phyloP scores from a whole-genome alignment of 208 protist genomes.

The Trypanosomatidae sp. region DNA sequence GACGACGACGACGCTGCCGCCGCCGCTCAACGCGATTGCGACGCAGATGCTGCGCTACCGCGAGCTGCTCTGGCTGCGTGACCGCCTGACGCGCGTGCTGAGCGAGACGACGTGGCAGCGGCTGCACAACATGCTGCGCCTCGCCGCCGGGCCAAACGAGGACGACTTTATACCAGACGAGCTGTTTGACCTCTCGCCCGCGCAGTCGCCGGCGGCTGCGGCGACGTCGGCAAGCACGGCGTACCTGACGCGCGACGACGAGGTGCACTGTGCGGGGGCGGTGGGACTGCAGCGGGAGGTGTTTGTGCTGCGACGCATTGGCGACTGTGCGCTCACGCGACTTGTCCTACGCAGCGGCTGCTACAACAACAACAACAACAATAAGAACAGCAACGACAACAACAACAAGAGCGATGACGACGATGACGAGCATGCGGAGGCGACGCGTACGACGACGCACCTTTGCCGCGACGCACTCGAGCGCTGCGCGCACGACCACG shows the following conservation, averaged over 20 bases:
- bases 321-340: conserved; percentile 21
- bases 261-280: conserved; percentile 37
- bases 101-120: conserved; percentile 15
- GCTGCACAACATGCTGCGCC: conserved; percentile 13
- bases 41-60: conserved; percentile 25
- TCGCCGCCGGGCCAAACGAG: conserved; percentile 15
- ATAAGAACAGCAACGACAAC: too few relatives aligned
- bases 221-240: not conserved
- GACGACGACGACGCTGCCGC: too few relatives aligned
- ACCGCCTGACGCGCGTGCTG: conserved; percentile 20
- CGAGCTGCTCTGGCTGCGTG: conserved; percentile 44
- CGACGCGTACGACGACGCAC: too few relatives aligned
- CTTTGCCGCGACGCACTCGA: conserved; percentile 4
- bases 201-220: not conserved
- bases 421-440: too few relatives aligned
- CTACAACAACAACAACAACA: too few relatives aligned
- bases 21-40: too few relatives aligned
- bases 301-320: conserved; percentile 30
- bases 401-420: too few relatives aligned
- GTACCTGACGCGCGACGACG: not conserved
- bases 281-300: conserved; percentile 35
- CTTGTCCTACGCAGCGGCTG: too few relatives aligned
- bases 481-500: conserved; percentile 6
- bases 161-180: conserved; percentile 45
- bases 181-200: conserved; percentile 9